phyloP scores from a whole-genome alignment of 495 filamentous ascomycete species.

The Wilcoxina mikolae region DNA sequence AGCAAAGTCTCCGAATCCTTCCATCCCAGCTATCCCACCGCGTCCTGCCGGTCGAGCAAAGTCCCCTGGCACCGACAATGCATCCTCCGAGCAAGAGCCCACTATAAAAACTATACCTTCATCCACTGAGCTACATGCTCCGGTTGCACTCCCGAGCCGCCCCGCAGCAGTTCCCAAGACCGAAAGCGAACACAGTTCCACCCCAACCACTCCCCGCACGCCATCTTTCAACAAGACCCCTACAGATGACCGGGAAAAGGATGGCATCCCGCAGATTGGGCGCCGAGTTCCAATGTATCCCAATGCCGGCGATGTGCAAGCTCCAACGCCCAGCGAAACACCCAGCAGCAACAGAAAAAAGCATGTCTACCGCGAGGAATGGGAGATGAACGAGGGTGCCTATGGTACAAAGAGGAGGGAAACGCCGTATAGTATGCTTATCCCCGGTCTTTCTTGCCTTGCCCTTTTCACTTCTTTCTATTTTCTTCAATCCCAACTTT shows the following conservation, averaged over 20 bases:
- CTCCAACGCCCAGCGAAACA: constrained; percentile 68
- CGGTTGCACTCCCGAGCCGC: constrained; percentile 5
- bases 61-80: constrained; percentile 6
- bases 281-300: constrained; percentile 85
- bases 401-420: constrained; percentile 20
- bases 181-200: constrained; percentile 30
- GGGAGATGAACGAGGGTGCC: constrained; percentile 28
- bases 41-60: constrained; percentile 15
- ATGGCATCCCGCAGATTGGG: constrained; percentile 74
- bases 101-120: constrained; percentile 14
- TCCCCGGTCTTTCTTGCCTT: constrained; percentile 2
- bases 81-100: constrained; percentile 8
- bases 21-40: constrained; percentile 16
- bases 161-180: not conserved
- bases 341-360: constrained; percentile 59
- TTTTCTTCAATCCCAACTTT: constrained; percentile 17
- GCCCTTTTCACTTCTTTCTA: constrained; percentile 5
- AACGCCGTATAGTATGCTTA: constrained; percentile 22
- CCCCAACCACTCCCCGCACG: constrained; percentile 32
- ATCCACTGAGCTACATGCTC: constrained; percentile 19
- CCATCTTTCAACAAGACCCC: constrained; percentile 40
- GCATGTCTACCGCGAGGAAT: constrained; percentile 27
- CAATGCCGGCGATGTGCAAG: constrained; percentile 91
- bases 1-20: constrained; percentile 31
- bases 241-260: constrained; percentile 30